Evolutionary conservation across 257 asterid species (phyloP), one percentile per base, ranked within the genome.

Genomic region (Penstemon eatonii): DNA sequence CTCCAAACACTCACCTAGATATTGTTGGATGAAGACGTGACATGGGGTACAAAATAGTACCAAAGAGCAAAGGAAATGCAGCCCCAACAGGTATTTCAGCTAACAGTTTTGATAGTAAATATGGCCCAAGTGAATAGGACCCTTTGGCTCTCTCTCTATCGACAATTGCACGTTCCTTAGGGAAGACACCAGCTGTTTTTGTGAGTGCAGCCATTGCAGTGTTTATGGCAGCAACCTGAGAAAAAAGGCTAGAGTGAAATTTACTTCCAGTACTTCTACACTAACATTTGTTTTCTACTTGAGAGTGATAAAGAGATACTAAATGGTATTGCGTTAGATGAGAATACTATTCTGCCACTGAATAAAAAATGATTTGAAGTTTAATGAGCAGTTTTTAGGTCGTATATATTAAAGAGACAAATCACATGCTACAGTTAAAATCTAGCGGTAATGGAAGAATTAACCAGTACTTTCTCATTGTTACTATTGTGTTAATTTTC

Each of bases 161-260:
- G 15, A 90, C 99, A 75, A 93, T 88, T 39, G 96, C 87, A 67
- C 99, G 99, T 75, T 93, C 99, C 86, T 88, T 93, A 46, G 99
- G 97, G 73, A 93, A 93, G 67, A 93, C 96, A 9, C 99, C 96
- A n/a, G 81, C 96, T 38, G 99, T 88, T 80, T 93, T 93, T 63
- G 99, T 90, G 68, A 93, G 96, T 43, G 97, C 97, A 75, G 99
- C 96, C 99, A 93, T 93, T 65, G 97, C 99, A 67, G 99, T 90
- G 84, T 88, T 93, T 84, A 93, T 93, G 42, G 99, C 99, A 75
- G 97, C 88, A 78, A 93, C 97, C 98, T 93, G 81, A 63, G 72
- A 36, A 58, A 68, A 37, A 59, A 50, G 66, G 55, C 64, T 56
- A 45, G 53, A 71, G 36, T 63, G 46, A 11, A 39, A 45, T 49